Evolutionary conservation across 805 yeast genomes (phyloP), one percentile per base, ranked within the genome.

Genomic region (Candida schatavii): DNA sequence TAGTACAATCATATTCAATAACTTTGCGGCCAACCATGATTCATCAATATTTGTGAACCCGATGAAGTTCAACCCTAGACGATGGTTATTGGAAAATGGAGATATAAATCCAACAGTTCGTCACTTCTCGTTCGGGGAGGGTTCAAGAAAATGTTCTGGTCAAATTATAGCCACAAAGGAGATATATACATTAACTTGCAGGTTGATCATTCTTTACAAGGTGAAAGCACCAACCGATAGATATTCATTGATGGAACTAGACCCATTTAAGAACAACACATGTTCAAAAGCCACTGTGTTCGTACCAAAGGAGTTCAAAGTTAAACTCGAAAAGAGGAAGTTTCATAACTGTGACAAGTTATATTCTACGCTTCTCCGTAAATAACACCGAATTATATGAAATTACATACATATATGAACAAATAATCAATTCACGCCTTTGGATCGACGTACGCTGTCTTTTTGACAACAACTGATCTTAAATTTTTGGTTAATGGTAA

Each of bases 131-230:
- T 80, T 83, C 59, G 95, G 93, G 0, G 74, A 77, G 15, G 95
- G 95, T 0, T 67, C 83, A 1, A 61, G 95, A 42, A 80, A 74
- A 80, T 86, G 95, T 56, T 72, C 83, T 0, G 95, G 93, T 0
- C 73, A 74, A 37, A 72, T 75, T 40, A 66, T 85, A 37, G 89
- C 89, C 0, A 68, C 71, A 49, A 74, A 78, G 41, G 89, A 85
- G 55, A 63, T 85, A 51, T 86, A 85, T 51, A 66, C 77, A 3
- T 56, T 83, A 14, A 56, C 80, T 15, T 62, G 78, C 44, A 74
- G 87, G 40, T 53, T 80, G 40, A 54, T 85, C 1, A 53, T 81
- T 1, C 50, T 72, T 19, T 86, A 77, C 52, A 63, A 72, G 38
- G 67, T 84, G 11, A 54, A 54, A n/a, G 53, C 65, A 9, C 81